A percentile compares a stretch with the other conserved stretches of the same genome.
Evolutionary conservation across 2,329 filamentous ascomycete species (phyloP).

Genomic region (Xylariaceae sp.): DNA sequence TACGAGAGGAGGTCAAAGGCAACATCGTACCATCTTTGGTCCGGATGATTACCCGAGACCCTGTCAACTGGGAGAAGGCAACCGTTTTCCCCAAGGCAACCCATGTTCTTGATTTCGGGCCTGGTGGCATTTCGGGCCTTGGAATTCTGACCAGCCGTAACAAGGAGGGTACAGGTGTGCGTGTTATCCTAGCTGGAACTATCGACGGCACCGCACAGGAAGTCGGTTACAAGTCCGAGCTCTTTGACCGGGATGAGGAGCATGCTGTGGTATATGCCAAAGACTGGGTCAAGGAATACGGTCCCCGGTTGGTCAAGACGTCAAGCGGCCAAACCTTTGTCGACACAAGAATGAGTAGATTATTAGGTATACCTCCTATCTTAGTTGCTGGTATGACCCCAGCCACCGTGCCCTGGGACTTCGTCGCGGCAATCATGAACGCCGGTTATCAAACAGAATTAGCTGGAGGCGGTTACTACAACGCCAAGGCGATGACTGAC

Average conservation of each 20-base stretch:
- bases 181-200: conserved; percentile 92
- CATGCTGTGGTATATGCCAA: conserved; percentile 93
- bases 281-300: conserved; percentile 97
- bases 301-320: conserved; percentile 88
- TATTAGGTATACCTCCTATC: conserved; percentile 82
- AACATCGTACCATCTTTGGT: conserved; percentile 86
- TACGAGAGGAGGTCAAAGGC: conserved; percentile 69
- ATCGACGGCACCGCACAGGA: conserved; percentile 88
- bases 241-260: conserved; percentile 95
- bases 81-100: conserved; percentile 89
- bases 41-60: conserved; percentile 90
- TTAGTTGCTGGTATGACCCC: conserved; percentile 96
- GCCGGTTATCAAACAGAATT: conserved; percentile 94
- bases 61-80: conserved; percentile 94
- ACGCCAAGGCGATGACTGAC: conserved; percentile 77
- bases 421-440: conserved; percentile 90
- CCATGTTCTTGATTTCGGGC: conserved; percentile 95
- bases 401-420: conserved; percentile 85
- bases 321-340: conserved; percentile 88
- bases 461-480: conserved; percentile 87
- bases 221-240: conserved; percentile 95
- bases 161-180: conserved; percentile 97
- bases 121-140: conserved; percentile 93
- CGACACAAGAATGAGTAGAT: conserved; percentile 92
- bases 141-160: conserved; percentile 97